Evolutionary conservation across 768 basidiomycete species (phyloP).

Genomic region (Russula emetica): DNA sequence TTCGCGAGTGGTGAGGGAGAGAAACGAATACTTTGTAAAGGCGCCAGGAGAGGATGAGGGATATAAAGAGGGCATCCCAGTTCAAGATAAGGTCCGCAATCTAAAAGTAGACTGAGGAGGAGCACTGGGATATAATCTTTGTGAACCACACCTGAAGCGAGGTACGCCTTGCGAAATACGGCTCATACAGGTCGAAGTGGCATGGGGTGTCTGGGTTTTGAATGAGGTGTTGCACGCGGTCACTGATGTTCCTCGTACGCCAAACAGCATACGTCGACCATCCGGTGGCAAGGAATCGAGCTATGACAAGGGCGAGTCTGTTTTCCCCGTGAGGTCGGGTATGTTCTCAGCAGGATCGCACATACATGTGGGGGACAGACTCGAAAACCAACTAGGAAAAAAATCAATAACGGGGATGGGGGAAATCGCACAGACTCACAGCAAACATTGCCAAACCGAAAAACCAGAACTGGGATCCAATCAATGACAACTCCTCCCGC

Average conservation of each 20-base stretch:
- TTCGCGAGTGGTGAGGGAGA: neutral
- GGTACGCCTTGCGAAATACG: conserved; percentile 42
- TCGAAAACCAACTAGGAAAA: conserved; percentile 41
- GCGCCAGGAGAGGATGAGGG: conserved; percentile 43
- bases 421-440: conserved; percentile 1
- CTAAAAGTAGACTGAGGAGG: conserved; percentile 31
- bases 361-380: conserved; percentile 54
- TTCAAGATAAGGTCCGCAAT: conserved; percentile 48
- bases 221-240: conserved; percentile 40
- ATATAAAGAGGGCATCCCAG: conserved; percentile 41
- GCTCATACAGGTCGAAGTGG: conserved; percentile 44
- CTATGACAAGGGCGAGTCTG: conserved; percentile 47
- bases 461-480: conserved; percentile 27
- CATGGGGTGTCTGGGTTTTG: conserved; percentile 44
- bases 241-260: conserved; percentile 39
- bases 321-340: neutral
- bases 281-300: conserved; percentile 43
- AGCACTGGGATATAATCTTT: neutral
- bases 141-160: conserved; percentile 40
- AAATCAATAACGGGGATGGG: neutral
- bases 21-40: conserved; percentile 39
- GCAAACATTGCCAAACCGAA: conserved; percentile 28
- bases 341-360: neutral
- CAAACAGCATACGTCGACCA: conserved; percentile 53
- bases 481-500: conserved; percentile 23